These are phyloP conservation scores for Teunomyces pallodes DNA, from an alignment of 805 yeast genomes.

Conservation along the genomic window DNA sequence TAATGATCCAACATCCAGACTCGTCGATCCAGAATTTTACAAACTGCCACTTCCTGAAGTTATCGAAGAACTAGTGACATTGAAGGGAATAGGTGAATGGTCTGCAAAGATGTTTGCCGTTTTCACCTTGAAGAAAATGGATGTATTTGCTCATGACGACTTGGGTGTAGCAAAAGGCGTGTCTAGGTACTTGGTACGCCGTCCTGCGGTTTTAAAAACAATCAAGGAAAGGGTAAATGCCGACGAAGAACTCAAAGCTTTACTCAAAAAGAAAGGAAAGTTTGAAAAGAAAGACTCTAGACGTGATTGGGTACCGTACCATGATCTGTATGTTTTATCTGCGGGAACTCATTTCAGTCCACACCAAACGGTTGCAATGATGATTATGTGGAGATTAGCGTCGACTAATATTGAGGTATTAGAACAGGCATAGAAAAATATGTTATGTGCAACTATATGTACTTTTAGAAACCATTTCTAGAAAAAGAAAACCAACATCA, in stretches of 20 bases:
- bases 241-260: slow-evolving; percentile 29
- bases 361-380: slow-evolving; percentile 63
- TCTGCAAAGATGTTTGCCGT: slow-evolving; percentile 83
- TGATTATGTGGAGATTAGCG: slow-evolving; percentile 70
- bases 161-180: slow-evolving; percentile 84
- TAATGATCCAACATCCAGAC: slow-evolving; percentile 32
- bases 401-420: slow-evolving; percentile 53
- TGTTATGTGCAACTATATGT: neutral
- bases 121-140: slow-evolving; percentile 63
- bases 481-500: neutral
- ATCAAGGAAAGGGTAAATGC: slow-evolving; percentile 37
- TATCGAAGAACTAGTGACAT: slow-evolving; percentile 43
- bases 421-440: neutral
- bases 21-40: slow-evolving; percentile 37
- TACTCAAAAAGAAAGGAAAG: slow-evolving; percentile 38
- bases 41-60: slow-evolving; percentile 44
- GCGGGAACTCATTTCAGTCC: slow-evolving; percentile 65
- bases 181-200: slow-evolving; percentile 54
- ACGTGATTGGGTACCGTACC: slow-evolving; percentile 64
- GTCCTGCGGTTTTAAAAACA: slow-evolving; percentile 48
- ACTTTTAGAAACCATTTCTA: neutral
- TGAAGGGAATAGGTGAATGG: slow-evolving; percentile 84
- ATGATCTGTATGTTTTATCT: slow-evolving; percentile 54
- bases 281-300: slow-evolving; percentile 36
- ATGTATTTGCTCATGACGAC: slow-evolving; percentile 77